These are phyloP conservation scores for Cladosporium colombiae DNA, from an alignment of 2,329 filamentous ascomycete genomes.

Conservation along the genomic window DNA sequence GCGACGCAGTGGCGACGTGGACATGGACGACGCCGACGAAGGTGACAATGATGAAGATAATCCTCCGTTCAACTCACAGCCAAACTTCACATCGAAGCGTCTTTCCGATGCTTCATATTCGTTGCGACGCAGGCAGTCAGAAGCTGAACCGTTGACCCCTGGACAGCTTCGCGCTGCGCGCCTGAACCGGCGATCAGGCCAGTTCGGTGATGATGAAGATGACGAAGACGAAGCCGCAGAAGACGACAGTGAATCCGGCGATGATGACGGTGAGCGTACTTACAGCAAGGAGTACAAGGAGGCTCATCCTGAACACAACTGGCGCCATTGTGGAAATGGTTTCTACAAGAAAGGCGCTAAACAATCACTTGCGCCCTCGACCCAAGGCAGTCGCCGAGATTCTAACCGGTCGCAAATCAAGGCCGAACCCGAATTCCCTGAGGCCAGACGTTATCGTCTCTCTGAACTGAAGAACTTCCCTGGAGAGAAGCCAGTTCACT, in stretches of 20 bases:
- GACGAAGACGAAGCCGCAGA: constrained; percentile 18
- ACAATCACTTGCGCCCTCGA: neutral
- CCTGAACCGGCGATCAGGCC: constrained; percentile 21
- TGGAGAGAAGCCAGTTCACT: constrained; percentile 27
- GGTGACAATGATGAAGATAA: constrained; percentile 12
- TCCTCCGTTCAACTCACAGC: neutral
- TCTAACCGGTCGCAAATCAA: constrained; percentile 14
- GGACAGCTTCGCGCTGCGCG: constrained; percentile 22
- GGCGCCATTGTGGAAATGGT: constrained; percentile 29
- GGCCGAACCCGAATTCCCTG: neutral
- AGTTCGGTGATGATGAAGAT: constrained; percentile 8
- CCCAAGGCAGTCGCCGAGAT: constrained; percentile 5
- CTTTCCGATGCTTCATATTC: constrained; percentile 17
- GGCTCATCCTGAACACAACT: constrained; percentile 24
- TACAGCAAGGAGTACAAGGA: constrained; percentile 25
- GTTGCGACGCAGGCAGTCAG: constrained; percentile 13
- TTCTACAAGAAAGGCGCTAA: constrained; percentile 27
- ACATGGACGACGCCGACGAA: neutral
- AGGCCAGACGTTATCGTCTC: constrained; percentile 19
- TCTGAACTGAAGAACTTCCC: constrained; percentile 24
- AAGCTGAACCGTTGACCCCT: constrained; percentile 13
- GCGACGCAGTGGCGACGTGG: constrained; percentile 16
- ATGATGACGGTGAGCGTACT: constrained; percentile 21
- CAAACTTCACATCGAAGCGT: constrained; percentile 9
- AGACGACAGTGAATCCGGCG: constrained; percentile 5